These are phyloP conservation scores for Globisporangium nodosum DNA, from an alignment of 352 stramenopile genomes.

Conservation along the genomic window DNA sequence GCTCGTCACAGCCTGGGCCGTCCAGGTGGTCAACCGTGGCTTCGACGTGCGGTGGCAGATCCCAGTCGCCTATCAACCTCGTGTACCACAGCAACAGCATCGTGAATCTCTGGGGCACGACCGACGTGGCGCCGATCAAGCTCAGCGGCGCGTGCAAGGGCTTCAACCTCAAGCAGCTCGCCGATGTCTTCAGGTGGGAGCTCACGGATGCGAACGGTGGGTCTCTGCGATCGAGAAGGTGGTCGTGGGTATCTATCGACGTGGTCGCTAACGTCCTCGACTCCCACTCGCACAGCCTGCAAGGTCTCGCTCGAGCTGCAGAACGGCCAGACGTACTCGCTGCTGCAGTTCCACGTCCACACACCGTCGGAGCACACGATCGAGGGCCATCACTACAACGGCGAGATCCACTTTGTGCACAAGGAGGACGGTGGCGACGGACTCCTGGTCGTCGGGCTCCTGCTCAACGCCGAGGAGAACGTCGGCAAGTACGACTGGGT, in stretches of 20 bases:
- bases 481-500: constrained; percentile 38
- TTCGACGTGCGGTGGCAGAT: constrained; percentile 24
- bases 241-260: neutral
- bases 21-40: constrained; percentile 37
- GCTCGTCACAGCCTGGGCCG: constrained; percentile 25
- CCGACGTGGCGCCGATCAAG: constrained; percentile 34
- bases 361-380: constrained; percentile 40
- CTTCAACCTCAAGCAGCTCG: constrained; percentile 53
- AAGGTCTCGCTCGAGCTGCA: constrained; percentile 44
- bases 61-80: constrained; percentile 60
- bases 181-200: constrained; percentile 63
- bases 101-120: constrained; percentile 39
- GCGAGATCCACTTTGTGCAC: constrained; percentile 51
- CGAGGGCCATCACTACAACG: constrained; percentile 35
- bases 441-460: constrained; percentile 32
- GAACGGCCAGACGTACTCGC: constrained; percentile 31
- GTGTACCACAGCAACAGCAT: constrained; percentile 26
- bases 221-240: neutral
- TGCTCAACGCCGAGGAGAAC: constrained; percentile 29
- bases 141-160: constrained; percentile 41
- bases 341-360: constrained; percentile 59
- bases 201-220: constrained; percentile 31
- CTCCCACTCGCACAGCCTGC: constrained; percentile 20
- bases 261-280: neutral
- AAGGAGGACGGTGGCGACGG: constrained; percentile 21